Conservation (phyloP, 2,329 filamentous ascomycete genomes). For the Lasiodiplodia citricola region DNA sequence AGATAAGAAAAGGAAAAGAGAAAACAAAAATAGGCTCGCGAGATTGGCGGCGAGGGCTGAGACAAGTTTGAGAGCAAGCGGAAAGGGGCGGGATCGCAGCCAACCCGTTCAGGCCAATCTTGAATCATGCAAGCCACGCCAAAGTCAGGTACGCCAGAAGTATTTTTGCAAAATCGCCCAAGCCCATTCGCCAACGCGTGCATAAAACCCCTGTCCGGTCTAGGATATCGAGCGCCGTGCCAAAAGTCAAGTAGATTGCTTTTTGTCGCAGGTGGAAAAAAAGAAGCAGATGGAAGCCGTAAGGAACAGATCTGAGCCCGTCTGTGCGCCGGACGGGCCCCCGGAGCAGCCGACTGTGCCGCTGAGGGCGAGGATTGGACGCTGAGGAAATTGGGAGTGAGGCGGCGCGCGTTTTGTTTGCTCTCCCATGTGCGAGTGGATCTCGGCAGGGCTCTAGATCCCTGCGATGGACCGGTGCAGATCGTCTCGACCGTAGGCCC, state of each 20-base stretch:
- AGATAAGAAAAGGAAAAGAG: background rate
- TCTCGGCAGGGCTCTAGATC: slow-evolving; percentile 20
- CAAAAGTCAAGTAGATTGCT: slow-evolving; percentile 24
- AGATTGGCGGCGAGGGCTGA: slow-evolving; percentile 9
- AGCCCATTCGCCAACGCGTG: slow-evolving; percentile 26
- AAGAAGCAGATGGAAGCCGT: slow-evolving; percentile 28
- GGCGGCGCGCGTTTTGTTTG: slow-evolving; percentile 5
- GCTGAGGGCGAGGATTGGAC: slow-evolving; percentile 6
- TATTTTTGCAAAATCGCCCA: slow-evolving; percentile 25
- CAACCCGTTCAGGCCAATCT: slow-evolving; percentile 21
- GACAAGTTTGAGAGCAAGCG: slow-evolving; percentile 7
- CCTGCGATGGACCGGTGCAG: slow-evolving; percentile 24
- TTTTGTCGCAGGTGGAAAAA: slow-evolving; percentile 26
- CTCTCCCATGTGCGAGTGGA: slow-evolving; percentile 11
- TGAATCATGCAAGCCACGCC: slow-evolving; percentile 25
- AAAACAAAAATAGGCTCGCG: slow-evolving; percentile 1
- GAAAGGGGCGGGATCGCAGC: slow-evolving; percentile 20
- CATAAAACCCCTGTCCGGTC: slow-evolving; percentile 23
- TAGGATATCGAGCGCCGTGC: slow-evolving; percentile 27
- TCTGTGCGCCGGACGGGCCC: slow-evolving; percentile 25
- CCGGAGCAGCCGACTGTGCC: slow-evolving; percentile 25
- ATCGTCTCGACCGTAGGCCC: slow-evolving; percentile 21
- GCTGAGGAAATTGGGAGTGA: slow-evolving; percentile 12
- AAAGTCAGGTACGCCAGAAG: slow-evolving; percentile 26
- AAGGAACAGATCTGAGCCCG: slow-evolving; percentile 25